Conservation (phyloP, 176 grass and related monocot species). For the Lolium rigidum region DNA sequence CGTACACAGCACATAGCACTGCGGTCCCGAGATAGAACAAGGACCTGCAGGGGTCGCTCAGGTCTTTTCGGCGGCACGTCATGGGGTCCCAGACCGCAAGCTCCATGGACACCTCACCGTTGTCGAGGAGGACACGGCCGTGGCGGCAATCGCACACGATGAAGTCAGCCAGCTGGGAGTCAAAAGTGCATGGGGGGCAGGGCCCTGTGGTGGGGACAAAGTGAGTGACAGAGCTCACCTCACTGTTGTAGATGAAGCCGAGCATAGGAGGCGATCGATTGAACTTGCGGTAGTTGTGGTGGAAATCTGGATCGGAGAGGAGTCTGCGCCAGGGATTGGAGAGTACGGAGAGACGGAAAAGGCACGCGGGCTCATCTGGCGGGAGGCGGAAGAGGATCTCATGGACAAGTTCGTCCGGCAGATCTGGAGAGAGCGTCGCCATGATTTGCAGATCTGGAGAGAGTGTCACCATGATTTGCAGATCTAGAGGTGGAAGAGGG, state of each 20-base stretch:
- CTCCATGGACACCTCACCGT: background rate
- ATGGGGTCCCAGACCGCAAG: background rate
- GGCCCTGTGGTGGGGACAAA: background rate
- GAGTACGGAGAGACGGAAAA: background rate
- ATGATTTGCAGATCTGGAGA: background rate
- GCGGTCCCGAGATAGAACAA: background rate
- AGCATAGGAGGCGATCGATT: background rate
- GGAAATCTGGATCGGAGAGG: background rate
- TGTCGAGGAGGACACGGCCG: background rate
- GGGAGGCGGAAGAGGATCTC: background rate
- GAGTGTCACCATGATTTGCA: background rate
- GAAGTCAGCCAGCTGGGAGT: background rate
- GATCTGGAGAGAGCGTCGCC: background rate
- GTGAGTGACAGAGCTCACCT: background rate
- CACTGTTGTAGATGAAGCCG: background rate
- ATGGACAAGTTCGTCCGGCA: background rate
- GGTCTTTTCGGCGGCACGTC: background rate
- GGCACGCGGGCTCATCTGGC: background rate
- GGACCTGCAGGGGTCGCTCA: background rate
- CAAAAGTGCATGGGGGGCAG: background rate
- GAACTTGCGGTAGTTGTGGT: background rate
- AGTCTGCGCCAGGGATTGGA: background rate
- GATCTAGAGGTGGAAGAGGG: too few species aligned
- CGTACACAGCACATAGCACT: background rate
- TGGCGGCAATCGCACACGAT: background rate